Evolutionary conservation across 768 basidiomycete genomes (phyloP), one percentile per base, ranked within the genome.

Genomic region (Bullera alba): DNA sequence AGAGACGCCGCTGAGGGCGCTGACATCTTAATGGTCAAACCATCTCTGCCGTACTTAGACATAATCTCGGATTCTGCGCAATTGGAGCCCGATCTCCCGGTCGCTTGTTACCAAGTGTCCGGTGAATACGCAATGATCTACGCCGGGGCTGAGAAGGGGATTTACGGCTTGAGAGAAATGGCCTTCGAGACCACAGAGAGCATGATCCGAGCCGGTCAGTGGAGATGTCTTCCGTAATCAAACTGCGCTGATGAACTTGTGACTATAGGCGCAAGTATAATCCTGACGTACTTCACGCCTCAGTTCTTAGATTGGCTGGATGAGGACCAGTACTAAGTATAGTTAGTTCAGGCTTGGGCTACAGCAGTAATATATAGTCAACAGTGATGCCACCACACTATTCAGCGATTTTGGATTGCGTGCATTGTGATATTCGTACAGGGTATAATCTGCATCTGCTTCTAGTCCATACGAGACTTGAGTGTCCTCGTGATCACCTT

Each of bases 21-120:
- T 16, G 95, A 99, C 69, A 87, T 99, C 65, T 83, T 99, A 70
- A 97, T 99, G 92, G 90, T 99, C 69, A 99, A 99, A 70, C 95
- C 95, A 17, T 80, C 90, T 0, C 74, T 97, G 53, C 92, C 95
- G 0, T 97, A 97, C 75, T 86, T 97, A 44, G 95, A 99, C 74
- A 84, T 97, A 74, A 86, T 99, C 59, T 80, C 86, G 27, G 89
- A 95, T 65, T 89, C 88, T 15, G 81, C 83, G 3, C 74, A 82
- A 58, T 78, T 95, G 36, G 83, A 87, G 4, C 81, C 81, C 0
- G 83, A 93, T 67, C 85, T 87, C 63, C 93, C 93, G 2, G 78
- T 95, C n/a, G 95, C 95, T 0, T 89, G 87, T 64, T 99, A 97
- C 73, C 75, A 75, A 61, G 95, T 99, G 43, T 91, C 88, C 49